Evolutionary conservation across 305 asterid genomes (phyloP).

Genomic region (Ruellia speciosa): DNA sequence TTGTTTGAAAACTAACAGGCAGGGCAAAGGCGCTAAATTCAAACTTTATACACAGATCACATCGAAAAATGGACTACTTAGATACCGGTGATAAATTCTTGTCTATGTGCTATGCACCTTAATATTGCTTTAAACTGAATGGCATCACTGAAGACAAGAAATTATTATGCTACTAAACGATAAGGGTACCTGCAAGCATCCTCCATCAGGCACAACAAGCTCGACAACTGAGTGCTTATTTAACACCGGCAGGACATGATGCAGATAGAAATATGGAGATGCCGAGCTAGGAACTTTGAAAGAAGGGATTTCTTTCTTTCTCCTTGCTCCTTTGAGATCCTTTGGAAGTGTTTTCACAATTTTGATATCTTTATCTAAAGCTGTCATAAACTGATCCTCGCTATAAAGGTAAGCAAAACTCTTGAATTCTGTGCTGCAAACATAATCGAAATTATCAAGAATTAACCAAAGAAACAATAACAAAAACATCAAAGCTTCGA

Average conservation of each 20-base stretch:
- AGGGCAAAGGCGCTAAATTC: too few relatives aligned
- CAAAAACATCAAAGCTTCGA: slow-evolving; percentile 9
- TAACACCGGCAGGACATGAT: slow-evolving; percentile 80
- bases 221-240: slow-evolving; percentile 81
- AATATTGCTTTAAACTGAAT: too few relatives aligned
- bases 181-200: slow-evolving; percentile 76
- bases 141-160: too few relatives aligned
- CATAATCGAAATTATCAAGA: slow-evolving; percentile 1
- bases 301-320: slow-evolving; percentile 92
- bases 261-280: slow-evolving; percentile 76
- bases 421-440: slow-evolving; percentile 89
- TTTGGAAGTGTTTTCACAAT: slow-evolving; percentile 87
- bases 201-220: slow-evolving; percentile 81
- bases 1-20: too few relatives aligned
- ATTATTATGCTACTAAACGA: background rate
- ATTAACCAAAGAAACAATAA: slow-evolving; percentile 10
- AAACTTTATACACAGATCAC: too few relatives aligned
- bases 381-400: slow-evolving; percentile 77
- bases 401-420: slow-evolving; percentile 91
- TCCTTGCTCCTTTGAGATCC: slow-evolving; percentile 85
- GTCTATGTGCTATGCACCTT: too few relatives aligned
- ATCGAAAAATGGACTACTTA: too few relatives aligned
- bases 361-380: slow-evolving; percentile 64
- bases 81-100: too few relatives aligned
- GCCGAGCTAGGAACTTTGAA: slow-evolving; percentile 65